These are phyloP conservation scores for Liriodendron chinense DNA, from an alignment of 164 flowering plant species.

Conservation along the genomic window DNA sequence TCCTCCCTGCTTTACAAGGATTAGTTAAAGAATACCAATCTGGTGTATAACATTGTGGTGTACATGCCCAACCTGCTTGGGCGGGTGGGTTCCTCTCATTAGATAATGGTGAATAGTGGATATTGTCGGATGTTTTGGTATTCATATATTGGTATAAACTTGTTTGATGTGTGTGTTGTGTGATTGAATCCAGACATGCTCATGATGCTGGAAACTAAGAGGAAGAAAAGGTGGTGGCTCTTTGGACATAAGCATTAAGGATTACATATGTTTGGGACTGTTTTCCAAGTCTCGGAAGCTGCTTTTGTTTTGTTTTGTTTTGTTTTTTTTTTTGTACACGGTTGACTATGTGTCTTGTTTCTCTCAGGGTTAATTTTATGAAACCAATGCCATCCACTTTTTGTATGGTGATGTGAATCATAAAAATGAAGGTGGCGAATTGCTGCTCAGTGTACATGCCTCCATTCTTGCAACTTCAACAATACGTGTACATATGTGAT, in stretches of 20 bases:
- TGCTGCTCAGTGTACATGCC: too few relatives aligned
- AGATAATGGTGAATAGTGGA: neutral
- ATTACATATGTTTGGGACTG: conserved; percentile 6
- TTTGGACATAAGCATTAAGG: conserved; percentile 43
- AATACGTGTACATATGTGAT: too few relatives aligned
- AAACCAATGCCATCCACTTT: conserved; percentile 12
- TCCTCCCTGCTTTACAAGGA: neutral
- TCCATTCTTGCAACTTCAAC: neutral
- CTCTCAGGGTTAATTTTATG: conserved; percentile 21
- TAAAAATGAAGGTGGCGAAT: too few relatives aligned
- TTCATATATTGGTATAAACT: neutral
- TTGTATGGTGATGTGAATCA: conserved; percentile 16
- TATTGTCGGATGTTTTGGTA: neutral
- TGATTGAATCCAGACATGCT: conserved; percentile 38
- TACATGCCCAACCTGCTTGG: neutral
- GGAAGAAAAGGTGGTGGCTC: conserved; percentile 54
- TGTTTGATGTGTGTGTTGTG: neutral
- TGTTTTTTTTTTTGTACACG: neutral
- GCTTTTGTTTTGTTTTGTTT: too few relatives aligned
- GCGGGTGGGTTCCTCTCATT: neutral
- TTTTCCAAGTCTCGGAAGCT: neutral
- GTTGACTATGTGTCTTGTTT: neutral
- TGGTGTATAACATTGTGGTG: neutral
- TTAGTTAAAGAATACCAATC: neutral
- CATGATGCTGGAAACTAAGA: conserved; percentile 34